Evolutionary conservation across 148 eudicot genomes (phyloP), one percentile per base, ranked within the genome.

Genomic region (Rhododendron kiyosumense): DNA sequence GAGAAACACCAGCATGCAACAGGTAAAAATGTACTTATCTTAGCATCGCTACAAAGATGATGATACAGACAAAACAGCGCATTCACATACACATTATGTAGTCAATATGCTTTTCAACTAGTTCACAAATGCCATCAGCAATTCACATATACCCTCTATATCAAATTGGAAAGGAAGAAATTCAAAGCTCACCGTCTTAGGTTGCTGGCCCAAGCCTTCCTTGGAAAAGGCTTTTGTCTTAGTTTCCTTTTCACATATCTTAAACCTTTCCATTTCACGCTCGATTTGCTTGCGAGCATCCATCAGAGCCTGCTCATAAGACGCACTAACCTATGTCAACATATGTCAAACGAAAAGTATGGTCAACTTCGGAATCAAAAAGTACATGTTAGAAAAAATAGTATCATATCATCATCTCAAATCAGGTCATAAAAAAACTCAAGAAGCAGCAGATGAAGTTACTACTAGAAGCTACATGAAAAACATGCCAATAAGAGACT

Each of bases 231-330:
- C 99, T 93, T 97, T 97, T 48, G 98, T 97, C 91, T 97, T 97
- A 28, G 99, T 95, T 91, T 97, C 99, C 86, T 97, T 97, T 91
- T 97, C 99, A 90, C 99, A 97, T 59, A 97, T 95, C 91, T 97
- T 97, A 85, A 97, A 97, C 86, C 98, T 90, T 90, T 97, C 99
- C 99, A 97, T 97, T 91, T 97, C 99, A 84, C 96, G 95, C 89
- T 97, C 99, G 46, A 97, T 97, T 41, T 78, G 95, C 92, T 94
- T 97, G 20, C 99, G 98, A 41, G 99, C 93, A 91, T 97, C 99
- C 93, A 97, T 90, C 89, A 97, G 92, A 89, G 98, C 96, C 96
- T 97, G 98, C 98, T 97, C 99, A 97, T 95, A 97, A 89, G 97
- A 94, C 89, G 99, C 99, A 95, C 99, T 97, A 92, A 97, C 99